phyloP scores from a whole-genome alignment of 2,329 filamentous ascomycete genomes.

The Emmonsia crescens region DNA sequence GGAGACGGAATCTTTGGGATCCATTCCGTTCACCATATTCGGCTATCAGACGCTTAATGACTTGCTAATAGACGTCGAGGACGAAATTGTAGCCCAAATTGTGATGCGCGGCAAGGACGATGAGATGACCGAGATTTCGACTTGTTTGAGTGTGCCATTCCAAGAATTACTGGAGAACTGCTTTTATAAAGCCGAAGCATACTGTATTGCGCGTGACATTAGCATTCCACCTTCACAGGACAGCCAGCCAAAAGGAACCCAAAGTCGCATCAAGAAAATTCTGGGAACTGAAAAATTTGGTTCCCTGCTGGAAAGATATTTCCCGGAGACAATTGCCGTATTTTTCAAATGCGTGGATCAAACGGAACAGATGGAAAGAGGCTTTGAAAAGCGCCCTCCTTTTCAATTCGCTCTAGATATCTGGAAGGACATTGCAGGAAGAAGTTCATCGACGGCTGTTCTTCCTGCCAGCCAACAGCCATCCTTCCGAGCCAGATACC shows the following conservation, averaged over 20 bases:
- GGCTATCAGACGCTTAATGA: conserved; percentile 59
- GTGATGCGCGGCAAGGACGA: conserved; percentile 67
- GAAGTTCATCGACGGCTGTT: conserved; percentile 52
- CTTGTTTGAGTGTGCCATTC: conserved; percentile 44
- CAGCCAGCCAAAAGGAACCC: conserved; percentile 44
- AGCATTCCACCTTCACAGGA: conserved; percentile 34
- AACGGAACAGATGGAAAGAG: conserved; percentile 60
- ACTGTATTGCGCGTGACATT: conserved; percentile 70
- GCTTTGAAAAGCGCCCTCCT: conserved; percentile 48
- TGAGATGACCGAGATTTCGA: conserved; percentile 50
- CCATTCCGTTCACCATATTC: conserved; percentile 78
- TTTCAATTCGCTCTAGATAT: conserved; percentile 52
- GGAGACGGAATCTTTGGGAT: conserved; percentile 51
- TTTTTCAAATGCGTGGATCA: conserved; percentile 70
- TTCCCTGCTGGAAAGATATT: conserved; percentile 54
- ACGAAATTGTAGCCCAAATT: conserved; percentile 69
- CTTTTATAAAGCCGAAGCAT: conserved; percentile 72
- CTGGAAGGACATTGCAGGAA: conserved; percentile 57
- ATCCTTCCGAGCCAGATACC: conserved; percentile 65
- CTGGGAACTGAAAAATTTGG: conserved; percentile 58
- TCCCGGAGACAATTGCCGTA: conserved; percentile 64
- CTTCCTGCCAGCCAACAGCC: conserved; percentile 78
- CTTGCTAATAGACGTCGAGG: conserved; percentile 58
- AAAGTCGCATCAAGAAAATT: conserved; percentile 55
- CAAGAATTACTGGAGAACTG: conserved; percentile 51